These are phyloP conservation scores for Vicia faba DNA, from an alignment of 306 rosid species.

Conservation along the genomic window DNA sequence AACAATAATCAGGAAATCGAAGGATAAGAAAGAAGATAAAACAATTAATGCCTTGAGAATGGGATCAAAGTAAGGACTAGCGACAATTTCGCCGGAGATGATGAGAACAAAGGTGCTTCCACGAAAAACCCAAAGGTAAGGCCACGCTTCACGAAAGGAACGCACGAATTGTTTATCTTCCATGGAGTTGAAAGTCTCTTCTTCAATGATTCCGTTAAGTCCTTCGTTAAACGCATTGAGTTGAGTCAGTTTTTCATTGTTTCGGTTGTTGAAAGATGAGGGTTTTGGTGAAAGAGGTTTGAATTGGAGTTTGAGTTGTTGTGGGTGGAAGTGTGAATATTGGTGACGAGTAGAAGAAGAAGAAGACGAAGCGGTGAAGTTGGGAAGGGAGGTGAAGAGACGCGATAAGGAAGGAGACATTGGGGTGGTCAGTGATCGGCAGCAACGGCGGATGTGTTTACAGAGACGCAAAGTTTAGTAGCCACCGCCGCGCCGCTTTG, in stretches of 20 bases:
- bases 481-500: constrained; percentile 32
- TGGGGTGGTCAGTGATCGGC: background rate
- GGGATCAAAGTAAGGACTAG: constrained; percentile 65
- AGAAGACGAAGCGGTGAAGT: constrained; percentile 6
- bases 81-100: constrained; percentile 83
- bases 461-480: background rate
- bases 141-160: constrained; percentile 96
- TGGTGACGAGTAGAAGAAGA: constrained; percentile 28
- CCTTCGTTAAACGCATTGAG: constrained; percentile 39
- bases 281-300: constrained; percentile 1
- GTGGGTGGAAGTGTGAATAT: constrained; percentile 22
- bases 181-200: constrained; percentile 44
- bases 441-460: background rate
- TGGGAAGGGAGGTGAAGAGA: constrained; percentile 28
- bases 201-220: constrained; percentile 43
- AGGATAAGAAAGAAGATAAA: no score
- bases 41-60: constrained; percentile 98
- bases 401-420: constrained; percentile 51
- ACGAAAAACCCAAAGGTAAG: constrained; percentile 84
- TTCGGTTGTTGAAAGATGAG: constrained; percentile 20
- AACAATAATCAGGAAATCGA: background rate
- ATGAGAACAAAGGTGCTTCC: constrained; percentile 80
- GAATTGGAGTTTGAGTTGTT: constrained; percentile 17
- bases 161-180: constrained; percentile 87
- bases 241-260: constrained; percentile 6